A percentile compares a stretch with the other conserved stretches of the same genome.
phyloP scores from a whole-genome alignment of 2,329 filamentous ascomycete genomes.

The Talaromyces sp. region DNA sequence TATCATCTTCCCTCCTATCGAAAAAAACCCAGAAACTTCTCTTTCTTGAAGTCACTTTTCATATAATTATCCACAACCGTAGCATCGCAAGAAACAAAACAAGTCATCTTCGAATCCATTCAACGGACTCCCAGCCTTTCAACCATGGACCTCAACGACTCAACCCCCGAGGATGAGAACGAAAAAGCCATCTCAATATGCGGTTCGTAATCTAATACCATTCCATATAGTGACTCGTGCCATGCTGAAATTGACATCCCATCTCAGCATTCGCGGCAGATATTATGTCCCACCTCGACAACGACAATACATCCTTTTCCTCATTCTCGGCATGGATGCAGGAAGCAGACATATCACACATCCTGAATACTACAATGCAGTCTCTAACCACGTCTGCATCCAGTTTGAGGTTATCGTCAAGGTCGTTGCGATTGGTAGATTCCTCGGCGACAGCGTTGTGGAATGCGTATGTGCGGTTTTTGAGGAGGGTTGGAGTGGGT shows the following conservation, averaged over 20 bases:
- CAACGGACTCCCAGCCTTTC: not conserved
- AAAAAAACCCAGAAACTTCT: not conserved
- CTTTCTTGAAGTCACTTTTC: not conserved
- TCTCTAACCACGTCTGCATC: constrained; percentile 15
- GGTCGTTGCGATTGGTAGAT: constrained; percentile 8
- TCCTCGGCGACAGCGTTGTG: constrained; percentile 34
- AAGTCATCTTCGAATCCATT: no score
- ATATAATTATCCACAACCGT: not conserved
- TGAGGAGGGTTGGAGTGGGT: constrained; percentile 15
- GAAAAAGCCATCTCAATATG: constrained; percentile 13
- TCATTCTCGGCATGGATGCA: not conserved
- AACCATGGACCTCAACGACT: not conserved
- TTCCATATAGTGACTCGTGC: not conserved
- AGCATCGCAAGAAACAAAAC: not conserved
- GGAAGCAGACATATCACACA: not conserved
- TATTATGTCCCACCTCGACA: constrained; percentile 8
- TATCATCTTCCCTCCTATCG: not conserved
- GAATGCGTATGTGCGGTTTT: constrained; percentile 34
- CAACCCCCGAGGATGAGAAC: not conserved
- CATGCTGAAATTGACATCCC: not conserved
- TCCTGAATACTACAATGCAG: constrained; percentile 22
- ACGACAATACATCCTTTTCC: not conserved
- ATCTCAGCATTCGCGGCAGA: constrained; percentile 25
- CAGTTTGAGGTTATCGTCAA: constrained; percentile 10
- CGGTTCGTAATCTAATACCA: constrained; percentile 5